Evolutionary conservation across 1,284 basidiomycete genomes (phyloP), one percentile per base, ranked within the genome.

Genomic region (Leccinum pallidistipes): DNA sequence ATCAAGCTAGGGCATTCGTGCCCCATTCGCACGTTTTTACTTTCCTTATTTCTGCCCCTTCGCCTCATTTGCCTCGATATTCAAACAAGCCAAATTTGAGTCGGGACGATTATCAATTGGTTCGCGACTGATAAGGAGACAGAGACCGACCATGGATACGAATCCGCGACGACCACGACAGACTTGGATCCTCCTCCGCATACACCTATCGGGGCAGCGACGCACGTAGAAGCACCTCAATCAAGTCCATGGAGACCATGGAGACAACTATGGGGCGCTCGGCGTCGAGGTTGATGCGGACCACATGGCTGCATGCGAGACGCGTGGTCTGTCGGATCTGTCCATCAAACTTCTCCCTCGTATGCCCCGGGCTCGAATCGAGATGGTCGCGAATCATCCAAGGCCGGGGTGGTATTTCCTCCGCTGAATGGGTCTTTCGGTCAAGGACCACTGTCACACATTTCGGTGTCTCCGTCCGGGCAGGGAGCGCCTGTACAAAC

Each of bases 131-230:
- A 72, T 5, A 67, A 58, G 49, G 71, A 73, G 24, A 60, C 55
- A 0, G 69, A 70, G 59, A 71, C 58, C 1, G 69, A 71, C 51
- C 66, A 72, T 45, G 69, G 62, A 12, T 73, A 72, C 12, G 69
- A 70, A 40, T 70, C 69, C 3, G 59, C 69, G 7, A 72, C 69
- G 18, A 73, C 71, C 0, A 72, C 70, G 2, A 74, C 70, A 5
- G 72, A 73, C 58, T 71, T 69, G 6, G 70, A 71, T 61, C 70
- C 69, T 59, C 62, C 61, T 6, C 70, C 69, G 7, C 67, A 69
- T n/a, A 71, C 72, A 12, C 72, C 72, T n/a, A 47, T 71, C 18
- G 68, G 70, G 24, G 52, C 55, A 38, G 12, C 40, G 29, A 62
- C 61, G 12, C 60, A 56, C 12, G 45, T 57, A 10, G 62, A 60